These are phyloP conservation scores for Elsinoe batatas DNA, from an alignment of 2,329 filamentous ascomycete genomes.

Conservation along the genomic window DNA sequence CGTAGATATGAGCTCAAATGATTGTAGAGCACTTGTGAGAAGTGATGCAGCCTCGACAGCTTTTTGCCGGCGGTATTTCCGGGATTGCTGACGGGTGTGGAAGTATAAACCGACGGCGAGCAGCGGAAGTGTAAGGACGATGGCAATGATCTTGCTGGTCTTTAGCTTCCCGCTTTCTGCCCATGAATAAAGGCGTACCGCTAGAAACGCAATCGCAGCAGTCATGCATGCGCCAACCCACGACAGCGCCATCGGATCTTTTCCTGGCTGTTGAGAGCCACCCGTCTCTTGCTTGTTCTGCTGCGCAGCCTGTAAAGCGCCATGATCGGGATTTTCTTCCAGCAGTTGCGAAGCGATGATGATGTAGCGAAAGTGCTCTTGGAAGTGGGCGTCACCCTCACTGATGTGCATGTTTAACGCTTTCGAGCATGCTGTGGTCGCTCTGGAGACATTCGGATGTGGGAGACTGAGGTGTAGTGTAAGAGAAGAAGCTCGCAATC, in stretches of 20 bases:
- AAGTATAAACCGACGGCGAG: constrained; percentile 54
- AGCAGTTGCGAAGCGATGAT: constrained; percentile 86
- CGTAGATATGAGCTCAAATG: constrained; percentile 67
- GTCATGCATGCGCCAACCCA: constrained; percentile 58
- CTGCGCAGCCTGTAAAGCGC: constrained; percentile 28
- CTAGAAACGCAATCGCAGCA: constrained; percentile 50
- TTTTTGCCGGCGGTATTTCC: constrained; percentile 66
- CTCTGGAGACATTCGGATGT: constrained; percentile 22
- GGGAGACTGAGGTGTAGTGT: constrained; percentile 30
- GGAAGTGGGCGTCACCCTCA: constrained; percentile 66
- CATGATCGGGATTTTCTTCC: constrained; percentile 50
- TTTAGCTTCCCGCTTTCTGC: constrained; percentile 44
- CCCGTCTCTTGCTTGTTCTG: neutral
- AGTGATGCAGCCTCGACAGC: constrained; percentile 58
- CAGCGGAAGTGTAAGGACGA: constrained; percentile 42
- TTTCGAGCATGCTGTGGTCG: constrained; percentile 36
- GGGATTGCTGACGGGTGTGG: constrained; percentile 69
- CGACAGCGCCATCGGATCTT: neutral
- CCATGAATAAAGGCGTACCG: constrained; percentile 65
- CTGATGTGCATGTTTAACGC: constrained; percentile 64
- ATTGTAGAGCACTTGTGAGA: constrained; percentile 65
- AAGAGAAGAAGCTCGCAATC: constrained; percentile 39
- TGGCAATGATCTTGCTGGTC: constrained; percentile 42
- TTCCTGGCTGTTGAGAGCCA: constrained; percentile 14
- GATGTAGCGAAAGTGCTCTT: constrained; percentile 88